These are phyloP conservation scores for Fusarium sp. DNA, from an alignment of 2,329 filamentous ascomycete genomes.

Conservation along the genomic window DNA sequence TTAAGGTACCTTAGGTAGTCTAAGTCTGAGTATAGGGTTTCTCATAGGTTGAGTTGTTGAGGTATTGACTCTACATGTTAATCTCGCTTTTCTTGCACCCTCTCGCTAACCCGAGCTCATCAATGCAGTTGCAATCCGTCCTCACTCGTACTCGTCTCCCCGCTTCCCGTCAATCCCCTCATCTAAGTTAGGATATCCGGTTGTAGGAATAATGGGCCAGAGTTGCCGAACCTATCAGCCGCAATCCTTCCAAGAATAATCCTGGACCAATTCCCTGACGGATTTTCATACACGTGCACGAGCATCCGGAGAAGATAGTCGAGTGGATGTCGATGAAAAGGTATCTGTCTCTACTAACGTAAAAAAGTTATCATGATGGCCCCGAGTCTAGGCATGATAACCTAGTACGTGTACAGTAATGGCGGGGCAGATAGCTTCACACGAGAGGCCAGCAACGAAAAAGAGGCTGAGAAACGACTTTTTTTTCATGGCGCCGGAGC, in stretches of 20 bases:
- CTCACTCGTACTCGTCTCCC: constrained; percentile 32
- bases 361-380: constrained; percentile 27
- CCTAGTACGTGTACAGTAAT: constrained; percentile 20
- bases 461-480: constrained; percentile 3
- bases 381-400: constrained; percentile 24
- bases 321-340: not conserved
- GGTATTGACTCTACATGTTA: not conserved
- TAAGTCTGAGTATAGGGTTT: not conserved
- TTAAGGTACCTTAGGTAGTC: not conserved
- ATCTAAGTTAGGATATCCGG: constrained; percentile 19
- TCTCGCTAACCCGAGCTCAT: not conserved
- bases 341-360: not conserved
- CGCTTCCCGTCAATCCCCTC: constrained; percentile 20
- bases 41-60: not conserved
- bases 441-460: not conserved
- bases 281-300: constrained; percentile 43
- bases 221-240: constrained; percentile 39
- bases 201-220: constrained; percentile 18
- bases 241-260: constrained; percentile 9
- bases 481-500: not conserved
- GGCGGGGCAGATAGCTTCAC: constrained; percentile 27
- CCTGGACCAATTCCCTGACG: constrained; percentile 44
- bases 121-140: constrained; percentile 3
- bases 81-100: not conserved
- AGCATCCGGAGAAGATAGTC: constrained; percentile 27